Base-by-base conservation (phyloP, 2,329 filamentous ascomycete species). In the Fusarium zealandicum region DNA sequence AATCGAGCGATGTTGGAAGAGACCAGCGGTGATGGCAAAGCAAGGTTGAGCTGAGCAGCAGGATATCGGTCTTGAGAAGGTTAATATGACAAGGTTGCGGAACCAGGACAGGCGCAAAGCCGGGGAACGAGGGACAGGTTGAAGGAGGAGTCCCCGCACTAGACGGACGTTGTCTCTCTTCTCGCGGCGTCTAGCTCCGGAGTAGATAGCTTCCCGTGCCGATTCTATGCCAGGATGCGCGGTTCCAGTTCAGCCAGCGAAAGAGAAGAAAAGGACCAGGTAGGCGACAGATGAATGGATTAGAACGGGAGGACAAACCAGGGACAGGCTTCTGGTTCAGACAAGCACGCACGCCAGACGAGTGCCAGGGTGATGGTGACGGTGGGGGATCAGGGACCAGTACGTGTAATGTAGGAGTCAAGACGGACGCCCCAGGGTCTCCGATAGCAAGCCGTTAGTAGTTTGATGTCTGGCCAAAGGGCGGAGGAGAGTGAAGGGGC, bases 151-250 rank as follows among this genome's bases (percentile, higher is more conserved):
- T 51, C 66, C 66, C 66, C 66, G 63, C 66, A 66, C 52, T 58
- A 47, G 44, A 55, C 48, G 31, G 57, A 55, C 39, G 65, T 68
- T 68, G 60, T 68, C 65, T 68, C 65, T 68, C 65, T 58, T 68
- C 65, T 65, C 62, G 56, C 58, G 51, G 45, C 42, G 38, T 57
- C 62, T 57, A 53, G 60, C 56, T 63, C 46, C 59, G 57, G 55
- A 45, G 52, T 42, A 63, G 51, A 57, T 41, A 61, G 60, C 53
- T 61, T 57, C 39, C 54, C 50, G 54, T 61, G 63, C 54, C 53
- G 55, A 51, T 51, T 51, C 49, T 57, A 48, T 54, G 48, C 54
- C 35, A 52, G 60, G 65, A 65, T 52, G 51, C 60, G 59, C 50
- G 65, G 47, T 63, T 58, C 46, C 58, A 51, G 61, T 61, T 59